Evolutionary conservation across 139 green algal species (phyloP), one percentile per base, ranked within the genome.

Genomic region (Trebouxia sp.): DNA sequence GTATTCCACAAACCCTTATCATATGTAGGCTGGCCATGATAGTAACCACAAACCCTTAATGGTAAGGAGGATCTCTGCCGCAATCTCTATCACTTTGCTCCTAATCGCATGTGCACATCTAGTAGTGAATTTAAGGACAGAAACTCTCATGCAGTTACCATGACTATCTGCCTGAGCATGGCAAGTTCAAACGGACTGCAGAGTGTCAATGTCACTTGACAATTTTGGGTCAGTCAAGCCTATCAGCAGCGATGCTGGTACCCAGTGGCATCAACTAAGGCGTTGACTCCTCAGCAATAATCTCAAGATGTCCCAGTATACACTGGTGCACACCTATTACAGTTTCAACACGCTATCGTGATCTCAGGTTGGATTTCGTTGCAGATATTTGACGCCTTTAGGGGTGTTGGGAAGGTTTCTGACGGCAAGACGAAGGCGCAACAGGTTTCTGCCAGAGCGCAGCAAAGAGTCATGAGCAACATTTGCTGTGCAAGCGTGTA

Each of bases 401-500:
- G 72, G 83, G 20, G 80, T 83, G 9, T 3, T 84, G 17, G 83
- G 76, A 69, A 58, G 85, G 6, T 79, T 89, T 28, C 14, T 62
- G 1, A 89, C 82, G 0, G 37, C 75, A 2, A 43, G 56, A 30
- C 6, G 38, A 10, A 43, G 82, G 20, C 67, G 65, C 6, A 65
- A 70, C 48, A 76, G 85, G 9, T 86, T 89, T 47, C 26, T 89
- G 24, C 35, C 81, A 5, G 83, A 85, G 30, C 47, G 7, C 26
- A 26, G 1, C 62, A 72, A 72, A 45, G 11, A 12, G 6, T 0
- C 20, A 26, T 53, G 20, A 32, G 24, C 55, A 65, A 26, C 7
- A 15, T 35, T 65, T 30, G n/a, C 55, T 22, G 24, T 15, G 48
- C 48, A 55, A 20, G 24, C 50, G 50, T 58, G 50, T n/a, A n/a